Evolutionary conservation across 1,284 basidiomycete species (phyloP).

Genomic region (Rhodotorula sp.): DNA sequence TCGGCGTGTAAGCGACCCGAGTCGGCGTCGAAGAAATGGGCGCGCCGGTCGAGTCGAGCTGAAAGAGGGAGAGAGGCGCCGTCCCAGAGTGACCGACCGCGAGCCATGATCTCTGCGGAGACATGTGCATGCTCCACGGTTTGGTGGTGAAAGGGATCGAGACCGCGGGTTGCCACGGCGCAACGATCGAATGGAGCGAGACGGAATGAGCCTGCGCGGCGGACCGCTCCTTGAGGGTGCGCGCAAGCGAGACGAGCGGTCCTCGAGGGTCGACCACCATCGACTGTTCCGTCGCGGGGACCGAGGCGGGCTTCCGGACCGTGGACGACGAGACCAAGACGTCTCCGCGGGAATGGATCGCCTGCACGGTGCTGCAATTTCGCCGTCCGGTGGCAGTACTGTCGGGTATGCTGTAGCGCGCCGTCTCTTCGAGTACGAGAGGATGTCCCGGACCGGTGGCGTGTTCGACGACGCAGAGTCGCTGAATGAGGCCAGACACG

Average conservation of each 20-base stretch:
- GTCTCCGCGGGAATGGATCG: slow-evolving; percentile 3
- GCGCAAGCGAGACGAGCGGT: neutral
- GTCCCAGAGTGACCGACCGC: slow-evolving; percentile 24
- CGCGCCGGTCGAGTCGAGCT: slow-evolving; percentile 16
- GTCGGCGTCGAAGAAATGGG: neutral
- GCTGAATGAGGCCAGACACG: slow-evolving; percentile 17
- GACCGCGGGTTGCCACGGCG: slow-evolving; percentile 5
- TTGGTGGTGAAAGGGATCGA: slow-evolving; percentile 14
- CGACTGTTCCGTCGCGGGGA: no score
- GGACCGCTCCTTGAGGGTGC: slow-evolving; percentile 11
- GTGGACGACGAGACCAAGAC: slow-evolving; percentile 20
- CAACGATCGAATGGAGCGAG: slow-evolving; percentile 15
- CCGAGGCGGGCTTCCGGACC: neutral
- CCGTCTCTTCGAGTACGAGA: slow-evolving; percentile 4
- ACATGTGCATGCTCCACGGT: slow-evolving; percentile 29
- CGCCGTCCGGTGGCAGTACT: neutral
- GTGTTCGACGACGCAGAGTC: neutral
- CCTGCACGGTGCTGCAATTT: slow-evolving; percentile 16
- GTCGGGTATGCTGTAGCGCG: slow-evolving; percentile 1
- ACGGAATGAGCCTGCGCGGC: slow-evolving; percentile 18
- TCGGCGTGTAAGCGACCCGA: slow-evolving; percentile 1
- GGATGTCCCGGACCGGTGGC: neutral
- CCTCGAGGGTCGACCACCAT: neutral
- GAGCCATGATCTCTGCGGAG: slow-evolving; percentile 8
- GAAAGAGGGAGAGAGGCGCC: slow-evolving; percentile 12